Conservation (phyloP, 31 red algal genomes). For the Asparagopsis taxiformis region DNA sequence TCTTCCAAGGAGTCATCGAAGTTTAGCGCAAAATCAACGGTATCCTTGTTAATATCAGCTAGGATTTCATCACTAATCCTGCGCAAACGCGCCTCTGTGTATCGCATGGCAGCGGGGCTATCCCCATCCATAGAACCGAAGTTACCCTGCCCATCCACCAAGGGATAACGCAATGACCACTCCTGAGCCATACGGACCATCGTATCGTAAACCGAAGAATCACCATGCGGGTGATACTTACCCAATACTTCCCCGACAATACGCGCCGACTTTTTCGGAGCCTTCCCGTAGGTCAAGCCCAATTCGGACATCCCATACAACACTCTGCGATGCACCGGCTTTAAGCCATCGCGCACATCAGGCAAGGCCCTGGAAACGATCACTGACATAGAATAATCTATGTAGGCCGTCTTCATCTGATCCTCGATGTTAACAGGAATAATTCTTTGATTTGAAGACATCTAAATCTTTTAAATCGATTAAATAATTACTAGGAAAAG, state of each 20-base stretch:
- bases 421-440: no score
- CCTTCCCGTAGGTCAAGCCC: slow-evolving; percentile 3
- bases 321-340: slow-evolving; percentile 75
- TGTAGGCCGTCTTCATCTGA: slow-evolving; percentile 34
- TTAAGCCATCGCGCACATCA: slow-evolving; percentile 66
- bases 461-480: no score
- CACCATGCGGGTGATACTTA: slow-evolving; percentile 80
- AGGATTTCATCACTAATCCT: slow-evolving; percentile 23
- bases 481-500: no score
- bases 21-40: slow-evolving; percentile 51
- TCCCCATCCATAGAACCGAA: slow-evolving; percentile 67
- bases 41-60: slow-evolving; percentile 42
- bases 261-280: slow-evolving; percentile 63
- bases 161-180: slow-evolving; percentile 29
- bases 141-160: slow-evolving; percentile 79
- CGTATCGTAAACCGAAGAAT: slow-evolving; percentile 68
- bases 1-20: slow-evolving; percentile 52
- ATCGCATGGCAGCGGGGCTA: slow-evolving; percentile 65
- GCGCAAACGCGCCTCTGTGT: slow-evolving; percentile 56
- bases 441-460: no score
- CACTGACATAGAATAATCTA: slow-evolving; percentile 67
- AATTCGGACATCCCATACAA: slow-evolving; percentile 60
- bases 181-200: slow-evolving; percentile 69
- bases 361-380: slow-evolving; percentile 58
- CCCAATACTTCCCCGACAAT: slow-evolving; percentile 75